These are phyloP conservation scores for Beauveria caledonica DNA, from an alignment of 2,329 filamentous ascomycete species.

Conservation along the genomic window DNA sequence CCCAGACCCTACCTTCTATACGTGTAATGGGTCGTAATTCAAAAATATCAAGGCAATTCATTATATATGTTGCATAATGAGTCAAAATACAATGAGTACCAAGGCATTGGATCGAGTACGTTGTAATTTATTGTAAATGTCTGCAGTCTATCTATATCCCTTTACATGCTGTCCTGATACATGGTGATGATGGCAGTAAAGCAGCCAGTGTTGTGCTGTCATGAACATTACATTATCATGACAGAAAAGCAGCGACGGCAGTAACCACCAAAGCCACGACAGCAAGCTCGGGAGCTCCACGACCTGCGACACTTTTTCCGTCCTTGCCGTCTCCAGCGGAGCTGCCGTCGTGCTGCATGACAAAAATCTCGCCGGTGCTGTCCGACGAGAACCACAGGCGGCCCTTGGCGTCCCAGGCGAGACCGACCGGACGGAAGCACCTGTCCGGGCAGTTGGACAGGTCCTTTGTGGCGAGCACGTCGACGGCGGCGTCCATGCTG, in stretches of 20 bases:
- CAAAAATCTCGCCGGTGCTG: conserved; percentile 56
- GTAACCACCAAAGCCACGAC: conserved; percentile 15
- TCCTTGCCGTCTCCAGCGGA: conserved; percentile 8
- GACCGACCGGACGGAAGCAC: conserved; percentile 57
- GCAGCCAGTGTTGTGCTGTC: background rate
- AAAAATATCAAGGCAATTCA: background rate
- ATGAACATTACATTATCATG: background rate
- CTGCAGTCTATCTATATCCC: background rate
- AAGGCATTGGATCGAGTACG: too few relatives aligned
- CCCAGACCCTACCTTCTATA: background rate
- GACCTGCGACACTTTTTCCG: background rate
- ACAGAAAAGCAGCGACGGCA: conserved; percentile 13
- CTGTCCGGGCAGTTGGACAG: conserved; percentile 41
- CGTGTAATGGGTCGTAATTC: conserved; percentile 9
- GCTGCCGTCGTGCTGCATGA: conserved; percentile 29
- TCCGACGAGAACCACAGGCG: conserved; percentile 57
- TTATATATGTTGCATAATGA: too few relatives aligned
- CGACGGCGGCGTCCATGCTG: conserved; percentile 39
- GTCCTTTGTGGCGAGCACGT: conserved; percentile 49
- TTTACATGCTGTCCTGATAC: background rate
- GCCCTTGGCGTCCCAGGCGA: conserved; percentile 42
- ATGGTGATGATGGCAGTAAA: background rate
- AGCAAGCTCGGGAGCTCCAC: background rate
- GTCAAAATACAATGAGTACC: too few relatives aligned
- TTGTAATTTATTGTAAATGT: background rate